Evolutionary conservation across 768 basidiomycete genomes (phyloP), one percentile per base, ranked within the genome.

Genomic region (Leucogyrophana mollusca): DNA sequence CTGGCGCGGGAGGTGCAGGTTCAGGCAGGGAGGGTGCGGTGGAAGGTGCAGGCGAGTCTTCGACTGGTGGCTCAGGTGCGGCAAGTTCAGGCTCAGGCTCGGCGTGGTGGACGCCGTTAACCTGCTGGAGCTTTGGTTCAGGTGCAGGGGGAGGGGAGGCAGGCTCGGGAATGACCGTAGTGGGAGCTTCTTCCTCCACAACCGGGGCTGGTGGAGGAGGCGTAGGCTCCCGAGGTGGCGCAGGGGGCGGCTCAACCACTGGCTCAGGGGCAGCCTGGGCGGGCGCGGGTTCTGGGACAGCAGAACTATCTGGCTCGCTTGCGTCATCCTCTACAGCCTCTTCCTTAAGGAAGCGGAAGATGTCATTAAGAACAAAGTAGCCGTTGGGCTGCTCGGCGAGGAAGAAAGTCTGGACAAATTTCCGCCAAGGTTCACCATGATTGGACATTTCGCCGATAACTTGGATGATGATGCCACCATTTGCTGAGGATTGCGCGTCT

Each of bases 391-490:
- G 96, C 69, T 97, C 94, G 32, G 96, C 96, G 45, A 99, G 86
- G 88, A 99, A 98, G 74, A 99, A 98, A 6, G 95, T 97, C 73
- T 99, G 96, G 9, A 94, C 94, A 59, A 99, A 99, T 73, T 98
- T 99, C 62, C 87, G 84, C 96, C 96, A 99, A 4, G 90, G 78
- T 43, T 88, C 90, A 47, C 81, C 80, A 54, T 82, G 79, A 71
- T 98, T 98, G 43, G 90, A 92, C 90, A 98, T 94, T 75, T 99
- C 96, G 56, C 96, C 96, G 63, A 95, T 95, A 68, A 97, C 96
- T 69, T 98, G 94, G 68, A 99, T 94, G 74, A 97, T 90, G 69
- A 99, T 97, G 36, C 96, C 96, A 51, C 89, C 88, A 55, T 88
- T 87, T 48, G 90, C 89, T 38, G 93, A 95, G 42, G 91, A 88